A percentile compares a stretch with the other conserved stretches of the same genome.
Conservation (phyloP, 2,329 filamentous ascomycete species). For the Phoma sp. region DNA sequence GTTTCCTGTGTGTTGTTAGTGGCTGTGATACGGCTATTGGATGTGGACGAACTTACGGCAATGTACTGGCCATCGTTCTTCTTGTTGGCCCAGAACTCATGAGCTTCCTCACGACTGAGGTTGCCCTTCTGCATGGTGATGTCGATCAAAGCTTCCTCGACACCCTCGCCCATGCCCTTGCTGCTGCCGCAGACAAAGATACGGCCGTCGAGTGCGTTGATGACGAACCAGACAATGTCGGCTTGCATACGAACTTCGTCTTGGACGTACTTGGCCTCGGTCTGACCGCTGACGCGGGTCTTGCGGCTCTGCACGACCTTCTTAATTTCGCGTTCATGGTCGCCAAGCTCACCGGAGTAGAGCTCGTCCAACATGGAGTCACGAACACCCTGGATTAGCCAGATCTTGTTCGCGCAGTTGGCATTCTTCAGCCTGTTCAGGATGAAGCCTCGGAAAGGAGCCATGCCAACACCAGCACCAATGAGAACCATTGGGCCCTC, state of each 20-base stretch:
- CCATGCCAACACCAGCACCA: conserved; percentile 94
- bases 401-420: conserved; percentile 97
- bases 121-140: conserved; percentile 94
- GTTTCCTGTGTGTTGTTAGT: conserved; percentile 14
- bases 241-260: conserved; percentile 92
- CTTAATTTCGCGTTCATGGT: conserved; percentile 56
- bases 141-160: conserved; percentile 84
- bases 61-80: conserved; percentile 94
- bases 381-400: conserved; percentile 93
- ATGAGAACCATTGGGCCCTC: conserved; percentile 98
- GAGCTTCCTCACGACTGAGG: conserved; percentile 80
- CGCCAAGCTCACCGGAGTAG: conserved; percentile 95
- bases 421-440: conserved; percentile 91
- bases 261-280: conserved; percentile 88
- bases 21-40: rapidly evolving
- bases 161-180: conserved; percentile 97
- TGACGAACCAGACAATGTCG: conserved; percentile 97
- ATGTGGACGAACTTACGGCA: conserved; percentile 61
- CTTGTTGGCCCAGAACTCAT: conserved; percentile 90
- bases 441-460: conserved; percentile 96
- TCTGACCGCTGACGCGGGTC: conserved; percentile 47
- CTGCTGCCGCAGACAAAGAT: conserved; percentile 96
- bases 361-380: conserved; percentile 95
- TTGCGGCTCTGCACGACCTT: conserved; percentile 61
- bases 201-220: conserved; percentile 93